Evolutionary conservation across 495 filamentous ascomycete species (phyloP).

Genomic region (Aspergillus funiculosus): DNA sequence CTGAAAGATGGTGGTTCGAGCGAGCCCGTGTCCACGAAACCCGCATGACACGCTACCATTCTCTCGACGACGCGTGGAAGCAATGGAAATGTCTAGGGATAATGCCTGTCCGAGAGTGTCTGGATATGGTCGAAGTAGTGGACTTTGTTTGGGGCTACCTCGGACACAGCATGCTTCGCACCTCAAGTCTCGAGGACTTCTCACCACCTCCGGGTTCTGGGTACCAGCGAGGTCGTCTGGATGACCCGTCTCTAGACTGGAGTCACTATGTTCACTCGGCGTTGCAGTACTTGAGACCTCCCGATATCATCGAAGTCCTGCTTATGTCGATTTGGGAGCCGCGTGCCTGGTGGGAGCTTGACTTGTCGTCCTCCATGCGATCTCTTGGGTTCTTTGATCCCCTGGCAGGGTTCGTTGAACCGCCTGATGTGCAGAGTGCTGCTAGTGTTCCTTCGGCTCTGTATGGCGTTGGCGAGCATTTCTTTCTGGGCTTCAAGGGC

Average conservation of each 20-base stretch:
- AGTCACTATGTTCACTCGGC: no score
- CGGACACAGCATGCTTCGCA: neutral
- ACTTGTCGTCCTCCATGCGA: neutral
- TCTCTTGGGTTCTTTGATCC: neutral
- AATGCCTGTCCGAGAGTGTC: neutral
- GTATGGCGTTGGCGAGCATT: no score
- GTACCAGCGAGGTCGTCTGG: no score
- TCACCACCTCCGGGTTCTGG: no score
- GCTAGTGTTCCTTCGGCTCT: no score
- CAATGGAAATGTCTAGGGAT: neutral
- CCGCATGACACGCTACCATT: neutral
- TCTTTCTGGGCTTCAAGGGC: no score
- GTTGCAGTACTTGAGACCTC: neutral
- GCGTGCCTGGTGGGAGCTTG: neutral
- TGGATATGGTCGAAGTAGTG: conserved; percentile 2
- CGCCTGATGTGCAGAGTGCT: no score
- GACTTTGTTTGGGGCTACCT: conserved; percentile 6
- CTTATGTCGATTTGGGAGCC: neutral
- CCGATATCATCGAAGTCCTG: neutral
- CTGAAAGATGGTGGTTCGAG: neutral
- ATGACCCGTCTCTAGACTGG: no score
- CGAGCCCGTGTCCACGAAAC: neutral
- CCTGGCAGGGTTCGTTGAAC: no score
- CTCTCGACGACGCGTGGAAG: neutral
- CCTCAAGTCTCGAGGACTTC: neutral